These are phyloP conservation scores for Chrysoporthe cubensis DNA, from an alignment of 2,329 filamentous ascomycete genomes.

Conservation along the genomic window DNA sequence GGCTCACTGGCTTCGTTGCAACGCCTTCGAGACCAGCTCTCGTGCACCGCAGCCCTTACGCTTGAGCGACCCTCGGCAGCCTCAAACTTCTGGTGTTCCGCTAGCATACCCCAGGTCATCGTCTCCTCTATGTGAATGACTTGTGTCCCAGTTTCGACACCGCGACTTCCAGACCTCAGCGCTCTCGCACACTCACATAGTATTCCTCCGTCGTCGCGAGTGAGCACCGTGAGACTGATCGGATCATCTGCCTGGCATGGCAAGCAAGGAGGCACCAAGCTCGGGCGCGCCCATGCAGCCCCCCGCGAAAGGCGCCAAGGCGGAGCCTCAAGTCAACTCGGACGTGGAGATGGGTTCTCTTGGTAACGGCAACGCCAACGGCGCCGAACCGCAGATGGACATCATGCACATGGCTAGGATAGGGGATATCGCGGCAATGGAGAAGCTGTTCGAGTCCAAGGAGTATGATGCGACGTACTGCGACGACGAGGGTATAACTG, in stretches of 20 bases:
- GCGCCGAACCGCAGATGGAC: slow-evolving; percentile 58
- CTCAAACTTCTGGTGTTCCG: background rate
- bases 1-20: slow-evolving; percentile 13
- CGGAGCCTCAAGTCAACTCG: slow-evolving; percentile 60
- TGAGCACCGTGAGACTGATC: background rate
- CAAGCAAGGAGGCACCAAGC: slow-evolving; percentile 38
- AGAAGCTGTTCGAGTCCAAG: slow-evolving; percentile 84
- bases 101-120: background rate
- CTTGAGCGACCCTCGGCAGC: background rate
- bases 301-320: slow-evolving; percentile 56
- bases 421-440: slow-evolving; percentile 84
- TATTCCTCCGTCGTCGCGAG: background rate
- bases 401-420: slow-evolving; percentile 94
- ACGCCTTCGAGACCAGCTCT: background rate
- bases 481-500: slow-evolving; percentile 93
- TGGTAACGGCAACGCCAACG: slow-evolving; percentile 49
- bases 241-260: slow-evolving; percentile 35
- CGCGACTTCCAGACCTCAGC: background rate
- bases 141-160: background rate
- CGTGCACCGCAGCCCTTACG: background rate
- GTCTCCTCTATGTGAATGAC: background rate
- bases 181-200: background rate
- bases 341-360: slow-evolving; percentile 60
- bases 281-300: slow-evolving; percentile 54
- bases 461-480: slow-evolving; percentile 81